A percentile compares a stretch with the other conserved stretches of the same genome.
These are phyloP conservation scores for Neoboletus brunneissimus DNA, from an alignment of 768 basidiomycete species.

Conservation along the genomic window DNA sequence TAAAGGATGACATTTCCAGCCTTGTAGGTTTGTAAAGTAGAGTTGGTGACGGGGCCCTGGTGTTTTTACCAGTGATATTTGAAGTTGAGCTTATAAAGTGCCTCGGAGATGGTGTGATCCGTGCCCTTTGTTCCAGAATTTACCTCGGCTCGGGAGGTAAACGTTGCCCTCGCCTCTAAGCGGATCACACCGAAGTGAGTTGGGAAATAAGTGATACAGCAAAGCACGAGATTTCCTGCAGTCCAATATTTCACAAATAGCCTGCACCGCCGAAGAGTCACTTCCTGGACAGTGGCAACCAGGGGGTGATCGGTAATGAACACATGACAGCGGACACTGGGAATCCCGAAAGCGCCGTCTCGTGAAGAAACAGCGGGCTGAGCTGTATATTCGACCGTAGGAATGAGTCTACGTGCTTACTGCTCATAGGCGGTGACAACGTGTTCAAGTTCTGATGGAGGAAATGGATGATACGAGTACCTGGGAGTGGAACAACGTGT, in stretches of 20 bases:
- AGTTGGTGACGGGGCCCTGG: not conserved
- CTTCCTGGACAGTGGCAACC: not conserved
- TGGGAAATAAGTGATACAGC: constrained; percentile 13
- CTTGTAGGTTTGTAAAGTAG: not conserved
- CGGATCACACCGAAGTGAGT: constrained; percentile 6
- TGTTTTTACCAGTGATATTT: not conserved
- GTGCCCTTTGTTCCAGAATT: constrained; percentile 7
- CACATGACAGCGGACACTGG: not conserved
- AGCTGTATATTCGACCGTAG: not conserved
- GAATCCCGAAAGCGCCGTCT: not conserved
- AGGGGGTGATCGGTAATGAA: not conserved
- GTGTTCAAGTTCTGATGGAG: not conserved
- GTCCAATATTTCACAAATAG: not conserved
- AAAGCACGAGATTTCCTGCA: constrained; percentile 1
- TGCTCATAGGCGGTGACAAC: constrained; percentile 4
- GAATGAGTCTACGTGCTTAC: not conserved
- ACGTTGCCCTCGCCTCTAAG: not conserved
- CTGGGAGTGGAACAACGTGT: not conserved
- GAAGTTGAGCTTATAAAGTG: constrained; percentile 8
- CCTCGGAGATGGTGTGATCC: not conserved
- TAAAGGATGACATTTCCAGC: constrained; percentile 5
- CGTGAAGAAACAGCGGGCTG: not conserved
- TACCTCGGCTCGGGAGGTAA: constrained; percentile 5
- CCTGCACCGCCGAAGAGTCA: not conserved
- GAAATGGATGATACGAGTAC: not conserved